Conservation (phyloP, 495 filamentous ascomycete species). For the Bathelium albidoporum region DNA sequence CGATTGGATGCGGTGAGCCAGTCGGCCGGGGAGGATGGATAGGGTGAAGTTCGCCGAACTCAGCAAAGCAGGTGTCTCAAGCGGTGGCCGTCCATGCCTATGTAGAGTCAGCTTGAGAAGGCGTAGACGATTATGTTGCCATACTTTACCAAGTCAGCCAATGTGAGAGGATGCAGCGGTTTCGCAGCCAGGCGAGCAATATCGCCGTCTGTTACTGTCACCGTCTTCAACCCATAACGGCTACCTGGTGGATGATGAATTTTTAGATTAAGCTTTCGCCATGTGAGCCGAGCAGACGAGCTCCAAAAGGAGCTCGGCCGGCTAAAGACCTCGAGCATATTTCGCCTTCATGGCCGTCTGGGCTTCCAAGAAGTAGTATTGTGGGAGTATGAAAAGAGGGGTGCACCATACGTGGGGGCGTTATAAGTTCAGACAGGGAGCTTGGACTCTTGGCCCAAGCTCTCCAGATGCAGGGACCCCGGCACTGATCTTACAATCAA, state of each 20-base stretch:
- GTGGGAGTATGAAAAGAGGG: background rate
- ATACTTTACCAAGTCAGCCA: conserved; percentile 75
- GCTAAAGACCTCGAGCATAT: conserved; percentile 2
- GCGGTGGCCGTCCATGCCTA: conserved; percentile 83
- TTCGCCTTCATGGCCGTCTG: conserved; percentile 1
- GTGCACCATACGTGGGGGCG: background rate
- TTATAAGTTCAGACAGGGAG: background rate
- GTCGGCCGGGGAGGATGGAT: conserved; percentile 80
- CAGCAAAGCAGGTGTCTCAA: conserved; percentile 67
- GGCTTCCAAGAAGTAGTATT: background rate
- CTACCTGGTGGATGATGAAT: background rate
- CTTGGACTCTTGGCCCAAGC: background rate
- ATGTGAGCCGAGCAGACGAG: background rate
- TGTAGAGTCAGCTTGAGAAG: conserved; percentile 10
- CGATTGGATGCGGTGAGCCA: conserved; percentile 86
- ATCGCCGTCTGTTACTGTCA: conserved; percentile 51
- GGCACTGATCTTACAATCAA: background rate
- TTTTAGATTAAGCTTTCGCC: background rate
- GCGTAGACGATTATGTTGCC: conserved; percentile 30
- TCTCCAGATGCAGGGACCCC: background rate
- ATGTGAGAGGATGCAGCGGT: conserved; percentile 67
- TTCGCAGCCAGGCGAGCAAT: conserved; percentile 67
- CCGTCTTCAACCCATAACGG: conserved; percentile 7
- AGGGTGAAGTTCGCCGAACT: conserved; percentile 91
- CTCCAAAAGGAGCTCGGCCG: background rate